These are phyloP conservation scores for Yamagishiella unicocca DNA, from an alignment of 139 green algal species.

Conservation along the genomic window DNA sequence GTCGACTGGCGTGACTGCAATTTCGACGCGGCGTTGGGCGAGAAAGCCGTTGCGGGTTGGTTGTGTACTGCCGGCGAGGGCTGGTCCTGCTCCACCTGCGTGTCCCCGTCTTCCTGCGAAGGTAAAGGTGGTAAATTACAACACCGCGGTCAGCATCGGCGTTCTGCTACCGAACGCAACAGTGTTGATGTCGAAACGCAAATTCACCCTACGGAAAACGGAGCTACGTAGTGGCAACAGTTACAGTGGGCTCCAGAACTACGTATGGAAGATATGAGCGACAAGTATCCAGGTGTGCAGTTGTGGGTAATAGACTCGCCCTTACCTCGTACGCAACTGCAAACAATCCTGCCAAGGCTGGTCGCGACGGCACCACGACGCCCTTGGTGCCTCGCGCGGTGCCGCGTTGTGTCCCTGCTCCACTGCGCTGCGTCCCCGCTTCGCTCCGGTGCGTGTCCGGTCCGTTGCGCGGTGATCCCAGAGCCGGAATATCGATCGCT, in stretches of 20 bases:
- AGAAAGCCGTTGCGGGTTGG: background rate
- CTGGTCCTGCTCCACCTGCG: slow-evolving; percentile 17
- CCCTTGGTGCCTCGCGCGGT: background rate
- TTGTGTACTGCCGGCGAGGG: slow-evolving; percentile 6
- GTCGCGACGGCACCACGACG: slow-evolving; percentile 2
- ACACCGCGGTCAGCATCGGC: too few species aligned
- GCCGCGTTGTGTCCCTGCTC: background rate
- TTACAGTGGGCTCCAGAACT: too few species aligned
- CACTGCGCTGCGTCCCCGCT: slow-evolving; percentile 6
- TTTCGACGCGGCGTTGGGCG: background rate
- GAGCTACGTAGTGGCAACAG: too few species aligned
- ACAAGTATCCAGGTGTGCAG: too few species aligned
- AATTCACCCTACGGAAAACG: too few species aligned
- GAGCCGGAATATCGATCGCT: background rate
- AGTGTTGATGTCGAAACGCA: too few species aligned
- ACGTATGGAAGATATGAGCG: too few species aligned
- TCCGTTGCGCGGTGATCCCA: too few species aligned
- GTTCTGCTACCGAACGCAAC: too few species aligned
- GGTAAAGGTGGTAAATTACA: too few species aligned
- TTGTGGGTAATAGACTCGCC: background rate
- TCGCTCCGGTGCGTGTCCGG: background rate
- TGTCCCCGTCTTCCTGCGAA: slow-evolving; percentile 20
- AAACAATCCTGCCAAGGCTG: slow-evolving; percentile 5
- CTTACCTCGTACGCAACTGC: background rate
- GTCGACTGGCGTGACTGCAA: too few species aligned